Evolutionary conservation across 2,329 filamentous ascomycete genomes (phyloP), one percentile per base, ranked within the genome.

Genomic region (Thelonectria rubi): DNA sequence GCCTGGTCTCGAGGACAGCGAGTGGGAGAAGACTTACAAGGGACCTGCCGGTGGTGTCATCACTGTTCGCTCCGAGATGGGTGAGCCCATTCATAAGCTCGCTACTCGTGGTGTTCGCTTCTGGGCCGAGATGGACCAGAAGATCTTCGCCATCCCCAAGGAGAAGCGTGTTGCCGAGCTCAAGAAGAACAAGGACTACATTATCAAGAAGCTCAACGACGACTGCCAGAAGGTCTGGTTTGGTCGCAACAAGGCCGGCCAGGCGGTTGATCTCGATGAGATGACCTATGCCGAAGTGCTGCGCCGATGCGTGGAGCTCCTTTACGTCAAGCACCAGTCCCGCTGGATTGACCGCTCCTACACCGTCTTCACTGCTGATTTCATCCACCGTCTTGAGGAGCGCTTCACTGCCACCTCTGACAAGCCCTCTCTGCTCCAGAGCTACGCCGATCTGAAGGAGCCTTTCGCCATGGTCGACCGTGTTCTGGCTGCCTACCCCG

Each of bases 211-310:
- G 78, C 87, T 97, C 70, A 97, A 97, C 73, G 93, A 94, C 66
- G 93, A 97, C 77, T 97, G 94, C 84, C 93, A 97, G 71, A 97
- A 97, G 82, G 92, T 96, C 11, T 97, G 94, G 94, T 97, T 97
- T 73, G 94, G 93, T 56, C 88, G 89, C 69, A 95, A 97, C 81
- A 87, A 89, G 73, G 85, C 85, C 52, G 92, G 93, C 55, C 84
- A 94, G 75, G 87, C 92, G 9, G 91, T 94, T 21, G 94, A 97
- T 66, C 84, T 97, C 0, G 93, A 97, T 74, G 93, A 97, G 74
- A 97, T 97, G 94, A 97, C 94, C 2, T 97, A 97, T 69, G 88
- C 87, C 18, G 93, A 97, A 75, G 91, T 97, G 37, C 86, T 95
- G 42, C 89, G 90, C 65, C 90, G 94, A 60, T 89, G 97, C 87